Percentiles rank a stretch among this genome's conserved stretches.
Conservation (phyloP, 306 rosid species). For the Cicer chorassanicum region DNA sequence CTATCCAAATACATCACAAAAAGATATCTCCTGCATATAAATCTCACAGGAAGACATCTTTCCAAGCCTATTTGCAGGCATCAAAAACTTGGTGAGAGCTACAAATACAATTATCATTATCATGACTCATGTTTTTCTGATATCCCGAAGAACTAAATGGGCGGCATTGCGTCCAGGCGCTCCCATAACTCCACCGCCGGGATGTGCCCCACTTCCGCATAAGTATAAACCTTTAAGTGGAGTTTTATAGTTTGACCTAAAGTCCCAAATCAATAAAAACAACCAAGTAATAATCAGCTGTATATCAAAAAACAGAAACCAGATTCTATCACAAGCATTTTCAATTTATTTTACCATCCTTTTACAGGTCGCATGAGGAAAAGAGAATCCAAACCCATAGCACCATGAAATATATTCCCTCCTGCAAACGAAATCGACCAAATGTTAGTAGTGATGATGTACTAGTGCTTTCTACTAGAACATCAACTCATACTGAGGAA, state of each 20-base stretch:
- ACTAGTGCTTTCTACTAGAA: background rate
- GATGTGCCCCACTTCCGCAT: slow-evolving; percentile 90
- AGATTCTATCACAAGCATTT: background rate
- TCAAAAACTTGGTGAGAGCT: background rate
- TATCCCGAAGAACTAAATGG: slow-evolving; percentile 68
- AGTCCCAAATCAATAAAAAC: slow-evolving; percentile 39
- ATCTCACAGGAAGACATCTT: slow-evolving; percentile 11
- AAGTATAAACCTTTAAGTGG: slow-evolving; percentile 74
- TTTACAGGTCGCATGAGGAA: slow-evolving; percentile 83
- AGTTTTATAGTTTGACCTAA: slow-evolving; percentile 80
- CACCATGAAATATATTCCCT: slow-evolving; percentile 92
- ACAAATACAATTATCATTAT: too few relatives aligned
- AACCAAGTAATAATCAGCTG: background rate
- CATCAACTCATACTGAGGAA: background rate
- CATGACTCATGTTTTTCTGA: slow-evolving; percentile 39
- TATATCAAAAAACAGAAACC: slow-evolving; percentile 7
- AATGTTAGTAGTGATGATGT: slow-evolving; percentile 16
- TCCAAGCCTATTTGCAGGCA: slow-evolving; percentile 22
- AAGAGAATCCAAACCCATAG: slow-evolving; percentile 93
- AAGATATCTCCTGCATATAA: background rate
- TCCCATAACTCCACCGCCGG: slow-evolving; percentile 98
- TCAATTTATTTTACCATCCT: slow-evolving; percentile 68
- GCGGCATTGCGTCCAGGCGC: slow-evolving; percentile 94
- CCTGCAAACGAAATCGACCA: slow-evolving; percentile 51
- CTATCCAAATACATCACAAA: background rate